A percentile compares a stretch with the other conserved stretches of the same genome.
phyloP scores from a whole-genome alignment of 2,329 filamentous ascomycete species.

The Alternaria consortialis region DNA sequence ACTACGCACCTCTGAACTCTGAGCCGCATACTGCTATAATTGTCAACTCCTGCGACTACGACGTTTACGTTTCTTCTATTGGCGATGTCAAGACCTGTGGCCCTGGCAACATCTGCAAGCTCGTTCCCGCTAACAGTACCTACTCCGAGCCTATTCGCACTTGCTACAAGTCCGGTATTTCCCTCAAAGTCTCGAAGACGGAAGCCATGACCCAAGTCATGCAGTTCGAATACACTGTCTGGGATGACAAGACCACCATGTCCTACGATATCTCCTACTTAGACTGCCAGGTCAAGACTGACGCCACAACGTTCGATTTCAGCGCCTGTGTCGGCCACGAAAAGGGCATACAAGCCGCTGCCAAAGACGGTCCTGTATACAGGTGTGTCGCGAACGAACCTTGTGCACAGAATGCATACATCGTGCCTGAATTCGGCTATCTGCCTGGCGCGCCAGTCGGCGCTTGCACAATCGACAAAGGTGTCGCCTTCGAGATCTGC shows the following conservation, averaged over 20 bases:
- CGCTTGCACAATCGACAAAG: conserved; percentile 11
- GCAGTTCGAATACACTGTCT: conserved; percentile 29
- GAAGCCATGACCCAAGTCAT: conserved; percentile 11
- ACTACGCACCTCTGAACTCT: conserved; percentile 14
- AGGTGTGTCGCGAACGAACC: conserved; percentile 14
- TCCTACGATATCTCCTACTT: conserved; percentile 29
- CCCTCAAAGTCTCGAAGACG: conserved; percentile 23
- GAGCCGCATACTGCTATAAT: conserved; percentile 19
- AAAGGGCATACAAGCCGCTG: conserved; percentile 23
- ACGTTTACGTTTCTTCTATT: conserved; percentile 26
- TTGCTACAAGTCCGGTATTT: conserved; percentile 16
- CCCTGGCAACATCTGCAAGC: background rate
- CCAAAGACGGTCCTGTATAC: conserved; percentile 9
- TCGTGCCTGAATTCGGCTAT: conserved; percentile 20
- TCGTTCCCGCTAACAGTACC: conserved; percentile 10
- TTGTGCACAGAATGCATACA: conserved; percentile 22
- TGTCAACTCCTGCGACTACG: conserved; percentile 30
- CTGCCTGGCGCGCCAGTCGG: conserved; percentile 22
- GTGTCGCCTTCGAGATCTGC: conserved; percentile 28
- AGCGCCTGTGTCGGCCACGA: conserved; percentile 22
- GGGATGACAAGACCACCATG: conserved; percentile 10
- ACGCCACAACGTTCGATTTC: conserved; percentile 16
- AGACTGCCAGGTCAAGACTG: conserved; percentile 21
- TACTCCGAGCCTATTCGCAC: conserved; percentile 17
- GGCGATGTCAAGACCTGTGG: conserved; percentile 16